Percentiles rank a stretch among this genome's conserved stretches.
These are phyloP conservation scores for Phytophthora podocarpi DNA, from an alignment of 352 stramenopile species.

Conservation along the genomic window DNA sequence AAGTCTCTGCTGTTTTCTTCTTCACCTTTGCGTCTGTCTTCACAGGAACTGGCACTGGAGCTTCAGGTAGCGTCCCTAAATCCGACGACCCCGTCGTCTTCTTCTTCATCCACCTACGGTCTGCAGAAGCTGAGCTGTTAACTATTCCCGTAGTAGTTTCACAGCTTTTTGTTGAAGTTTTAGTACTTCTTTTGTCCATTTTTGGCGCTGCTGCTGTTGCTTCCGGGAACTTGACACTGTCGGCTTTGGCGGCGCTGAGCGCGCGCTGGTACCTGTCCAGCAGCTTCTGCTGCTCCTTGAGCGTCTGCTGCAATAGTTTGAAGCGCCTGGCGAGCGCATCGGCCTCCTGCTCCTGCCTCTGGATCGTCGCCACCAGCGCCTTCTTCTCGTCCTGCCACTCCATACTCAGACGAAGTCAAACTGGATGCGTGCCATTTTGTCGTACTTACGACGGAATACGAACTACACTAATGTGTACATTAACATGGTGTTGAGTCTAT, in stretches of 20 bases:
- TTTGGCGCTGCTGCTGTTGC: not conserved
- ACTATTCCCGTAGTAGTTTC: not conserved
- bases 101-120: slow-evolving; percentile 19
- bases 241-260: slow-evolving; percentile 20
- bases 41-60: not conserved
- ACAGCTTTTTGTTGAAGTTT: slow-evolving; percentile 3
- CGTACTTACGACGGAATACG: slow-evolving; percentile 3
- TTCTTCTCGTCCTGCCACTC: slow-evolving; percentile 54
- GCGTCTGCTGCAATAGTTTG: slow-evolving; percentile 63
- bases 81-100: slow-evolving; percentile 4
- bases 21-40: slow-evolving; percentile 4
- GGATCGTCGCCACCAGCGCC: slow-evolving; percentile 53
- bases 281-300: slow-evolving; percentile 74
- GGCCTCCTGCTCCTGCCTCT: slow-evolving; percentile 45
- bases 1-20: slow-evolving; percentile 1
- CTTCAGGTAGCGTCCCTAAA: slow-evolving; percentile 1
- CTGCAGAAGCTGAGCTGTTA: not conserved
- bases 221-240: not conserved
- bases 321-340: slow-evolving; percentile 53
- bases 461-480: not conserved
- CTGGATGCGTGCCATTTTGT: slow-evolving; percentile 12
- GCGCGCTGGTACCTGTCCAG: slow-evolving; percentile 70
- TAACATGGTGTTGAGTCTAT: slow-evolving; percentile 1
- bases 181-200: slow-evolving; percentile 5
- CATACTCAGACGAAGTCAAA: slow-evolving; percentile 29